Conservation (phyloP, 306 rosid genomes). For the Quercus berberidifolia region DNA sequence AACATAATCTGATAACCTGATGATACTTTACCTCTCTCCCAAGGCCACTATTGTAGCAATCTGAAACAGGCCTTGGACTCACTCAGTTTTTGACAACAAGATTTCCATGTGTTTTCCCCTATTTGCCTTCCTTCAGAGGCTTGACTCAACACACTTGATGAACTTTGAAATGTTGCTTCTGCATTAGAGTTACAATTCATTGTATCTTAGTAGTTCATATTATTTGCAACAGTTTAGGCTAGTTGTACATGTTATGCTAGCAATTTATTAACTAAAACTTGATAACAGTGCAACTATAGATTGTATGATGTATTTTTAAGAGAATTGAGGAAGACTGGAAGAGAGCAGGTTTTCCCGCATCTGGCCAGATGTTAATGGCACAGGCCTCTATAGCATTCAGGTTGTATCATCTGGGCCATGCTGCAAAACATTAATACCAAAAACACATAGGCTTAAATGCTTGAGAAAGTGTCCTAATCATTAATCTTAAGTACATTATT, state of each 20-base stretch:
- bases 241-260: background rate
- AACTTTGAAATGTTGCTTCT: background rate
- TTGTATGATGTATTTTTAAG: background rate
- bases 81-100: background rate
- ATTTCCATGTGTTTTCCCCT: background rate
- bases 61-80: background rate
- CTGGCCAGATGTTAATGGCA: background rate
- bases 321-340: background rate
- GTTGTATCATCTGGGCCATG: slow-evolving; percentile 5
- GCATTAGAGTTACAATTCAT: background rate
- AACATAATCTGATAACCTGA: background rate
- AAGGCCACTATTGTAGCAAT: background rate
- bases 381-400: background rate
- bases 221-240: background rate
- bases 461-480: too few species aligned
- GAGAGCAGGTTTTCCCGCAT: background rate
- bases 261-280: background rate
- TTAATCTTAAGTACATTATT: too few species aligned
- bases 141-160: background rate
- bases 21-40: background rate
- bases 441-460: background rate
- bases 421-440: background rate
- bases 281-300: background rate
- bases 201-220: background rate
- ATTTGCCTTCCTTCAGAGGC: background rate